Evolutionary conservation across 176 grass and related monocot species (phyloP).

Genomic region (Raddia guianensis): DNA sequence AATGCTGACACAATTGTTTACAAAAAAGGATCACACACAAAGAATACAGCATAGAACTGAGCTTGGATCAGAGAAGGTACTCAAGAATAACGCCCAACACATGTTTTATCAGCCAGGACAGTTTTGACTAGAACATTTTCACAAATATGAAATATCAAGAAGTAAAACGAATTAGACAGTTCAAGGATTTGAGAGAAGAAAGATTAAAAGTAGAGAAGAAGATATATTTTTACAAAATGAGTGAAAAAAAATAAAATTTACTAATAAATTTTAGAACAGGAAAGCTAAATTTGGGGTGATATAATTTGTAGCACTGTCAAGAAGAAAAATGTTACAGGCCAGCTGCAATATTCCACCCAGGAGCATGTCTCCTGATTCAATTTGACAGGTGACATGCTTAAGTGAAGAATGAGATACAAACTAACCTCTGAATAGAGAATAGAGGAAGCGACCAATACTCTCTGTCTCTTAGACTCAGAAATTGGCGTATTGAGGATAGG

Average conservation of each 20-base stretch:
- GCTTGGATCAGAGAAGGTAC: background rate
- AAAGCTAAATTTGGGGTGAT: background rate
- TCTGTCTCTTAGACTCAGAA: slow-evolving; percentile 89
- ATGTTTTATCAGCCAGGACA: slow-evolving; percentile 5
- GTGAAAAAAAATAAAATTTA: background rate
- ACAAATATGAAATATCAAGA: background rate
- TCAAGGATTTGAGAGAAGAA: background rate
- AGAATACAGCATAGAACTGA: slow-evolving; percentile 7
- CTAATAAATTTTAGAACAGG: slow-evolving; percentile 1
- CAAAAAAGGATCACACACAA: slow-evolving; percentile 5
- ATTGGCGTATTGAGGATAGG: slow-evolving; percentile 97
- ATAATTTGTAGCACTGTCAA: background rate
- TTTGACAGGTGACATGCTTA: slow-evolving; percentile 30
- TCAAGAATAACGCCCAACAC: background rate
- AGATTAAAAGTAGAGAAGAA: background rate
- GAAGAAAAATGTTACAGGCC: slow-evolving; percentile 9
- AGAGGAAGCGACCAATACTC: slow-evolving; percentile 92
- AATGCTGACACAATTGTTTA: background rate
- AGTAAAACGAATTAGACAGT: background rate
- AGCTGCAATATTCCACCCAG: background rate
- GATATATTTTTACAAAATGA: background rate
- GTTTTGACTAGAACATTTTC: background rate
- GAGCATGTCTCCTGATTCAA: slow-evolving; percentile 6
- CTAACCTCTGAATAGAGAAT: slow-evolving; percentile 97
- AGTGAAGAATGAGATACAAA: slow-evolving; percentile 35